Conservation (phyloP, 2,329 filamentous ascomycete genomes). For the Cytospora schulzeri region DNA sequence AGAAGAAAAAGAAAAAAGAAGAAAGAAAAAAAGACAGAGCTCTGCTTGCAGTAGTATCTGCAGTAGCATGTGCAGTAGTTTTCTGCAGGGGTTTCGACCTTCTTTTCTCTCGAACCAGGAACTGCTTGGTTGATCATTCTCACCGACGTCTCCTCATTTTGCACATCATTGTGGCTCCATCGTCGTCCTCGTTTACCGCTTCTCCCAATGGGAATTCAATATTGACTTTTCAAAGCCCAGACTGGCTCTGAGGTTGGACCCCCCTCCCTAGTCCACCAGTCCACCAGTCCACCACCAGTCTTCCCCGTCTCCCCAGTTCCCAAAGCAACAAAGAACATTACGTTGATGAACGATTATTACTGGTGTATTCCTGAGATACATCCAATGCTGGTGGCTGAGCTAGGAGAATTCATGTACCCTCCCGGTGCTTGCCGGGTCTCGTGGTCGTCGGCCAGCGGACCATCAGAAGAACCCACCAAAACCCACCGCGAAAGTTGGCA, state of each 20-base stretch:
- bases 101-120: slow-evolving; percentile 12
- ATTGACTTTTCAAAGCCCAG: slow-evolving; percentile 21
- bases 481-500: slow-evolving; percentile 10
- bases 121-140: neutral
- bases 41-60: slow-evolving; percentile 19
- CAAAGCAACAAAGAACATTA: neutral
- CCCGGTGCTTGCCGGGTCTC: slow-evolving; percentile 16
- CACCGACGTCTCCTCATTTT: slow-evolving; percentile 22
- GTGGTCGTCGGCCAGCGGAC: slow-evolving; percentile 23
- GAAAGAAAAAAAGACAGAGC: neutral
- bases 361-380: slow-evolving; percentile 22
- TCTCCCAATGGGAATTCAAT: slow-evolving; percentile 18
- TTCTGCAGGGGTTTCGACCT: slow-evolving; percentile 18
- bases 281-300: too few species aligned
- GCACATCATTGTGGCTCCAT: slow-evolving; percentile 18
- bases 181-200: slow-evolving; percentile 12
- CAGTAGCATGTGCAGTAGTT: neutral
- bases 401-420: slow-evolving; percentile 17
- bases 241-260: slow-evolving; percentile 4
- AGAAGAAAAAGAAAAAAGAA: too few species aligned
- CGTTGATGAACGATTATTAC: slow-evolving; percentile 4
- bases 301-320: slow-evolving; percentile 2
- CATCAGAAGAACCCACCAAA: slow-evolving; percentile 8
- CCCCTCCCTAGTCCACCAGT: slow-evolving; percentile 4
- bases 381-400: slow-evolving; percentile 7